Conservation (phyloP, 2,329 filamentous ascomycete genomes). For the Alternaria ventricosa region DNA sequence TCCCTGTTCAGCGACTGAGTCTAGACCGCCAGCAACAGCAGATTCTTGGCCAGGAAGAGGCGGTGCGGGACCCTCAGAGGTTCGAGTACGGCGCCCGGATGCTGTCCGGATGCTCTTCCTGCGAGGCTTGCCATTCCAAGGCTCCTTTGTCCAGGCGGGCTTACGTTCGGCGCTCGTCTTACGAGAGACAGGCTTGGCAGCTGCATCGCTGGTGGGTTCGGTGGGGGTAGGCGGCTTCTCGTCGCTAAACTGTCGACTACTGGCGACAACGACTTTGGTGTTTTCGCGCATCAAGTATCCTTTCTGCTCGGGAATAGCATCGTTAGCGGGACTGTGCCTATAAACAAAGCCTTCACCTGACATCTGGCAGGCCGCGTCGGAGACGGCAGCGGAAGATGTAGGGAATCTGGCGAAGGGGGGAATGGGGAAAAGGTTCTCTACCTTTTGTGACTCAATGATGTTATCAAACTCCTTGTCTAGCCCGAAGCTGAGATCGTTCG, state of each 20-base stretch:
- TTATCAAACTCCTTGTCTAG: constrained; percentile 93
- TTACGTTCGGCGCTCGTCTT: constrained; percentile 70
- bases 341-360: constrained; percentile 38
- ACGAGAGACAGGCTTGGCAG: constrained; percentile 73
- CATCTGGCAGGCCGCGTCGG: constrained; percentile 31
- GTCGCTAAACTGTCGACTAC: constrained; percentile 64
- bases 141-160: constrained; percentile 94
- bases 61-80: constrained; percentile 69
- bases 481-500: constrained; percentile 78
- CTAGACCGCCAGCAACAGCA: constrained; percentile 69
- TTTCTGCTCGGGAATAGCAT: constrained; percentile 72
- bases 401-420: constrained; percentile 42
- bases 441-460: constrained; percentile 97
- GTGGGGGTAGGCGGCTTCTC: constrained; percentile 66
- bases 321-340: constrained; percentile 53
- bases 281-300: constrained; percentile 99
- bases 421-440: constrained; percentile 61
- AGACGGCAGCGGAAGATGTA: constrained; percentile 27
- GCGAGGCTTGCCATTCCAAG: constrained; percentile 86
- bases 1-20: constrained; percentile 74
- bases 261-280: constrained; percentile 95
- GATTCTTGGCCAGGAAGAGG: constrained; percentile 89
- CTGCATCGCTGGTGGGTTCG: constrained; percentile 44
- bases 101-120: constrained; percentile 68
- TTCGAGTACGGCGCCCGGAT: constrained; percentile 64